Percentiles rank a stretch among this genome's conserved stretches.
These are phyloP conservation scores for Rosa chinensis DNA, from an alignment of 306 rosid species.

Conservation along the genomic window DNA sequence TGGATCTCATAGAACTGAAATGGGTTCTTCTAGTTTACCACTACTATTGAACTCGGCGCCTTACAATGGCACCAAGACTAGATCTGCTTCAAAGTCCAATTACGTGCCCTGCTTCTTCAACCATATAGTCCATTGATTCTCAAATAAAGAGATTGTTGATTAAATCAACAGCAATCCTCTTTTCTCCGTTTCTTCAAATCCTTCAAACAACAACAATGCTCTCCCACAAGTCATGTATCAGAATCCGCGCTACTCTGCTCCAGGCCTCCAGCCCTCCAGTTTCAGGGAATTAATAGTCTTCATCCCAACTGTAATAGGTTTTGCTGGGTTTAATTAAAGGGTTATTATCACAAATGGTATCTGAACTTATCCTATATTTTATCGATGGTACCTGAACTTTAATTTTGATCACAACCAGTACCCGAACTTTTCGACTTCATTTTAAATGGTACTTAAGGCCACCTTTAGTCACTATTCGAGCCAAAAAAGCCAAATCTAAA, in stretches of 20 bases:
- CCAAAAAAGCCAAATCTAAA: too few species aligned
- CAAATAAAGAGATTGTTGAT: slow-evolving; percentile 40
- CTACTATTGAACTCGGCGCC: slow-evolving; percentile 66
- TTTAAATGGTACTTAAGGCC: too few species aligned
- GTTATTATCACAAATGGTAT: too few species aligned
- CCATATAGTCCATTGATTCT: slow-evolving; percentile 39
- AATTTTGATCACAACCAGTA: too few species aligned
- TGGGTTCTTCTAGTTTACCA: slow-evolving; percentile 54
- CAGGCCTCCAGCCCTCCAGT: too few species aligned
- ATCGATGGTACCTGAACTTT: too few species aligned
- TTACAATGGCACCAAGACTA: slow-evolving; percentile 39
- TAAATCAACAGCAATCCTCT: slow-evolving; percentile 37
- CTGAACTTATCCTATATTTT: too few species aligned
- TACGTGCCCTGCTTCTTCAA: slow-evolving; percentile 99
- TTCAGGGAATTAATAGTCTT: slow-evolving; percentile 23
- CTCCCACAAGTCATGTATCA: slow-evolving; percentile 45
- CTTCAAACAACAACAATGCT: slow-evolving; percentile 10
- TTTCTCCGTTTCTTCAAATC: slow-evolving; percentile 39
- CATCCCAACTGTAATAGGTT: too few species aligned
- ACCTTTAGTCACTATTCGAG: too few species aligned
- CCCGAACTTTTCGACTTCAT: too few species aligned
- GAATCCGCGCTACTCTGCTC: slow-evolving; percentile 19
- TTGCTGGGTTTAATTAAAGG: too few species aligned
- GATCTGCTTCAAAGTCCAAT: slow-evolving; percentile 37
- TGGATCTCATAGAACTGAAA: slow-evolving; percentile 43